Percentiles rank a stretch among this genome's conserved stretches.
phyloP scores from a whole-genome alignment of 805 yeast species.

The Schizosaccharomyces cryophilus region DNA sequence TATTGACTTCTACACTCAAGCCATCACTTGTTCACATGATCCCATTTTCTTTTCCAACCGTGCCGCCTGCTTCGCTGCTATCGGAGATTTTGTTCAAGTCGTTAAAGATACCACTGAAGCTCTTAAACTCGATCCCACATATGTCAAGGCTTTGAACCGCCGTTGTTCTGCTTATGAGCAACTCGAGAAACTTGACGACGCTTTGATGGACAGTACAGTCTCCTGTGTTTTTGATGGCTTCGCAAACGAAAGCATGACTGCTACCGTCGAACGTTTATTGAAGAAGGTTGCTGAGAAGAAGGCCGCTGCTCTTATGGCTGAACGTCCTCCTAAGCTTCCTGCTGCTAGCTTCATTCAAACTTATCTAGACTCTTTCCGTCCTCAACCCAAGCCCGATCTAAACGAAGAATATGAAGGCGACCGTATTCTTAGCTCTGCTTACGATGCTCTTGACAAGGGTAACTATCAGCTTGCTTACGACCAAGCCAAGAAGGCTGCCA shows the following conservation, averaged over 20 bases:
- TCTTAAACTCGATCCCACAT: conserved; percentile 63
- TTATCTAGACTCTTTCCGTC: conserved; percentile 65
- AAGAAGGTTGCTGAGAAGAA: conserved; percentile 52
- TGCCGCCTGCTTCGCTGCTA: conserved; percentile 81
- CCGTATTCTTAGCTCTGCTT: conserved; percentile 5
- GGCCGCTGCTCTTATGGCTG: conserved; percentile 33
- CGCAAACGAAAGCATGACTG: conserved; percentile 52
- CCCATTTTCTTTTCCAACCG: conserved; percentile 85
- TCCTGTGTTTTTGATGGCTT: conserved; percentile 67
- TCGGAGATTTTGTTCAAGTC: conserved; percentile 58
- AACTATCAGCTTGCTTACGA: conserved; percentile 19
- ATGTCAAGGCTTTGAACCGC: conserved; percentile 74
- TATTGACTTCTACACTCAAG: conserved; percentile 51
- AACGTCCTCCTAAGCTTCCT: conserved; percentile 35
- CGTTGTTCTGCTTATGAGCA: conserved; percentile 83
- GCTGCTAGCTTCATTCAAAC: conserved; percentile 65
- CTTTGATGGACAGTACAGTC: conserved; percentile 79
- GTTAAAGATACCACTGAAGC: conserved; percentile 75
- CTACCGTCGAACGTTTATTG: conserved; percentile 66
- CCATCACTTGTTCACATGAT: conserved; percentile 43
- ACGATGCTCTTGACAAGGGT: conserved; percentile 16
- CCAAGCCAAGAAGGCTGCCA: conserved; percentile 11
- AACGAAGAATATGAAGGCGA: conserved; percentile 24
- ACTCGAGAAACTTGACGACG: conserved; percentile 51
- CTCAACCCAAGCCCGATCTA: conserved; percentile 24